Percentiles rank a stretch among this genome's conserved stretches.
phyloP scores from a whole-genome alignment of 805 yeast species.

The Barnettozyma pratensis region DNA sequence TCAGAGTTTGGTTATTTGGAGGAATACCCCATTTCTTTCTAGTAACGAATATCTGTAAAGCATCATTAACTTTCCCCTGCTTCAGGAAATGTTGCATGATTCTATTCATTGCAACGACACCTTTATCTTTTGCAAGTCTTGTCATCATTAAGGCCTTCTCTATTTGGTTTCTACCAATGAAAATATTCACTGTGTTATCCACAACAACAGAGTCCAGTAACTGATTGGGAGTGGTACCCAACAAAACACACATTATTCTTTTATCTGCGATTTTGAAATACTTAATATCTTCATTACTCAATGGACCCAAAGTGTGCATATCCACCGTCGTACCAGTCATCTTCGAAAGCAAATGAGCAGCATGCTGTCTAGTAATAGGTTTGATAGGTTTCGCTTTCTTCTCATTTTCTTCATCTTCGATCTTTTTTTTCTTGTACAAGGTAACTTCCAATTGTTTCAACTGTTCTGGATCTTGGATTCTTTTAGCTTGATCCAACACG shows the following conservation, averaged over 20 bases:
- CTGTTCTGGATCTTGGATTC: constrained; percentile 2
- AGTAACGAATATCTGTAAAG: constrained; percentile 45
- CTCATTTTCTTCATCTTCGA: neutral
- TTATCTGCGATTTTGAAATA: constrained; percentile 33
- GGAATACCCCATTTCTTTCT: constrained; percentile 60
- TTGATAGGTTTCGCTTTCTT: neutral
- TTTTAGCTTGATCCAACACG: constrained; percentile 5
- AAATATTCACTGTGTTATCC: constrained; percentile 46
- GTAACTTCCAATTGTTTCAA: constrained; percentile 5
- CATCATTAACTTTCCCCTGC: constrained; percentile 37
- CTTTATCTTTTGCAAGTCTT: constrained; percentile 42
- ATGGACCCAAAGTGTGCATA: constrained; percentile 30
- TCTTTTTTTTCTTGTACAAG: neutral
- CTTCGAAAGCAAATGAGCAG: constrained; percentile 19
- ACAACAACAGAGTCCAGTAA: constrained; percentile 54
- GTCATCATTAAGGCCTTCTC: constrained; percentile 51
- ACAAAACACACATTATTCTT: constrained; percentile 43
- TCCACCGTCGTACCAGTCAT: constrained; percentile 19
- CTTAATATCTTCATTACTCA: constrained; percentile 29
- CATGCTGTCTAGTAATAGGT: constrained; percentile 21
- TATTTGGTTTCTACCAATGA: constrained; percentile 43
- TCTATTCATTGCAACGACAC: constrained; percentile 60
- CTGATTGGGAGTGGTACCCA: constrained; percentile 57
- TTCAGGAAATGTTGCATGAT: constrained; percentile 46
- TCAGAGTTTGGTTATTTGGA: constrained; percentile 42